Evolutionary conservation across 495 filamentous ascomycete genomes (phyloP), one percentile per base, ranked within the genome.

Genomic region (Tricharina praecox): DNA sequence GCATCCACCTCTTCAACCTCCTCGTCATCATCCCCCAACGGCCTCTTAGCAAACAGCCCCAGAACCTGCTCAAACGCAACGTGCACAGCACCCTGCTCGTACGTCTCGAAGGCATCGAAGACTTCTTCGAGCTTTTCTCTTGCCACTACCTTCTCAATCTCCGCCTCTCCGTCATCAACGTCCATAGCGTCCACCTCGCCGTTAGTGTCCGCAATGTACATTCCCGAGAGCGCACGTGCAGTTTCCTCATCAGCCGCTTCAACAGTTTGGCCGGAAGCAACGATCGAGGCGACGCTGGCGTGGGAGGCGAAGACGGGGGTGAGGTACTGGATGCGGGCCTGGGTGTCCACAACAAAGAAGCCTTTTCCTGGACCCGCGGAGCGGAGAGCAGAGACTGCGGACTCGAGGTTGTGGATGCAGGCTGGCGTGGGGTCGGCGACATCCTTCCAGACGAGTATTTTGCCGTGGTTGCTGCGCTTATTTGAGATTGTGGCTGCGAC

Each of bases 311-410:
- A 16, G 8, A 21, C 23, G 7, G 56, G 56, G 1, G 56, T 51
- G 3, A 59, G 50, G 24, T 51, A 54, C 24, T 50, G 55, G n/a
- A 59, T 41, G 4, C 47, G 39, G 5, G 55, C 51, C 21, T 55
- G 43, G 3, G 45, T 42, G 26, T 59, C 55, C 11, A 59, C 30
- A 2, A 51, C 11, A 36, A 59, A 47, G 39, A 59, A 59, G 1
- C 56, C 56, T 11, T 55, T 55, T 15, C 56, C 56, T 0, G 37
- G 45, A 9, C 48, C 51, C 2, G 52, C 41, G 4, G 48, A 41
- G 23, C 60, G 47, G 0, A 85, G 61, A 1, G 77, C 67, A 4
- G 71, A 71, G 24, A 82, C 66, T 7, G 69, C 50, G 25, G 63
- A 59, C 38, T 77, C 48, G 5, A 43, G 4, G 28, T 28, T 49